These are phyloP conservation scores for Aspergillus eucalypticola DNA, from an alignment of 2,329 filamentous ascomycete species.

Conservation along the genomic window DNA sequence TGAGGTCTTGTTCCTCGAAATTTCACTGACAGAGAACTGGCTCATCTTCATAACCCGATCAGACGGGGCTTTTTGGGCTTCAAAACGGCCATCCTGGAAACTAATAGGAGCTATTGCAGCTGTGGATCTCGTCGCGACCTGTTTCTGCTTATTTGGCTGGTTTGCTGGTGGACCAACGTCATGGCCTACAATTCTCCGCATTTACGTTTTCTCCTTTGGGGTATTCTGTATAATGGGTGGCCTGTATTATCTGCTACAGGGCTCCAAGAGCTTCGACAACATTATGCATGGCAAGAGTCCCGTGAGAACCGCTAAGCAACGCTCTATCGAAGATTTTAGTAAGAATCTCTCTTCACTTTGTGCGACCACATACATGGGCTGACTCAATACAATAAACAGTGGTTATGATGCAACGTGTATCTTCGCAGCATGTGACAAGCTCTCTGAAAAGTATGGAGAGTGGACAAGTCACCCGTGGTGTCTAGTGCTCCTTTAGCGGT, in stretches of 20 bases:
- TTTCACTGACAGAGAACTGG: slow-evolving; percentile 92
- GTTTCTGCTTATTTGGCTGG: slow-evolving; percentile 84
- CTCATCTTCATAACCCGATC: slow-evolving; percentile 94
- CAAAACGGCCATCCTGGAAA: slow-evolving; percentile 35
- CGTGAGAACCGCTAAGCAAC: slow-evolving; percentile 74
- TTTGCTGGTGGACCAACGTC: slow-evolving; percentile 70
- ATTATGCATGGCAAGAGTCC: slow-evolving; percentile 87
- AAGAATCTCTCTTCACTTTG: slow-evolving; percentile 47
- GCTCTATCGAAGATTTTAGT: slow-evolving; percentile 87
- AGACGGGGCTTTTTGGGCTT: slow-evolving; percentile 90
- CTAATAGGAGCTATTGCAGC: slow-evolving; percentile 73
- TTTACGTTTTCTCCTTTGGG: slow-evolving; percentile 90
- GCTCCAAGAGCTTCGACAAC: slow-evolving; percentile 81
- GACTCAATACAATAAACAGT: slow-evolving; percentile 57
- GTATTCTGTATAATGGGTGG: slow-evolving; percentile 81
- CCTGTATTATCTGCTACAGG: slow-evolving; percentile 78
- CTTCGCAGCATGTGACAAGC: slow-evolving; percentile 86
- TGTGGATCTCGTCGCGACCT: slow-evolving; percentile 80
- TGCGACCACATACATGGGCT: slow-evolving; percentile 37
- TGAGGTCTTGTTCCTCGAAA: slow-evolving; percentile 82
- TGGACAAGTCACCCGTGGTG: neutral
- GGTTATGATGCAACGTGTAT: slow-evolving; percentile 85
- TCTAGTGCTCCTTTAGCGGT: neutral
- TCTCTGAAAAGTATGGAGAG: slow-evolving; percentile 12
- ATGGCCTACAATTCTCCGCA: slow-evolving; percentile 80